These are phyloP conservation scores for Lentinula sp. DNA, from an alignment of 768 basidiomycete genomes.

Conservation along the genomic window DNA sequence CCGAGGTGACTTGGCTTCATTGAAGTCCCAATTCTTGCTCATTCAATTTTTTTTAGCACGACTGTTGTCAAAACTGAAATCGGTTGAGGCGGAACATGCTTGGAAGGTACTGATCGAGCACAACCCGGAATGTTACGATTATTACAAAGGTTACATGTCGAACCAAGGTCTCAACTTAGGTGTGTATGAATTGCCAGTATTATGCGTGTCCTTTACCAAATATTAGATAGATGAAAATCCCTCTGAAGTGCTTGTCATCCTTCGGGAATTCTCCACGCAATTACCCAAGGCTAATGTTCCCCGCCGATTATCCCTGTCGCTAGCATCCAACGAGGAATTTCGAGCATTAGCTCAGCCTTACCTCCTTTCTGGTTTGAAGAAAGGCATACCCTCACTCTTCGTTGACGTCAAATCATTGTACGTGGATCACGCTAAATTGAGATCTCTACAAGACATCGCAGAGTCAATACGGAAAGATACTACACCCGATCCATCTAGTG, in stretches of 20 bases:
- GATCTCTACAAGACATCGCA: slow-evolving; percentile 62
- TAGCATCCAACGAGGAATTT: slow-evolving; percentile 69
- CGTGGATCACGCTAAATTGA: slow-evolving; percentile 53
- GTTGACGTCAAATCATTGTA: slow-evolving; percentile 89
- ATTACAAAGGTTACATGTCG: slow-evolving; percentile 70
- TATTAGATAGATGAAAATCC: slow-evolving; percentile 36
- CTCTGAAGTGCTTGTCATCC: slow-evolving; percentile 44
- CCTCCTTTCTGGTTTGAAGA: slow-evolving; percentile 60
- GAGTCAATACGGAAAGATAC: slow-evolving; percentile 40
- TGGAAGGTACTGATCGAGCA: slow-evolving; percentile 80
- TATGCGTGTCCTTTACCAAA: not conserved
- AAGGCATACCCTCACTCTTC: slow-evolving; percentile 91
- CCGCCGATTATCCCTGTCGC: slow-evolving; percentile 62
- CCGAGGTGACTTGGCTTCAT: slow-evolving; percentile 41
- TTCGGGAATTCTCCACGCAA: slow-evolving; percentile 55
- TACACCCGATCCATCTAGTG: slow-evolving; percentile 16
- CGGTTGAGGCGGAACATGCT: slow-evolving; percentile 69
- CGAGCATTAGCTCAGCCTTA: slow-evolving; percentile 58
- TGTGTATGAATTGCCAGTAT: slow-evolving; percentile 21
- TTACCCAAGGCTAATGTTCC: slow-evolving; percentile 69
- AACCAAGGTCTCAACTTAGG: slow-evolving; percentile 64
- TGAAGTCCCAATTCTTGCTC: slow-evolving; percentile 5
- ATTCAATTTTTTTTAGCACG: slow-evolving; percentile 47
- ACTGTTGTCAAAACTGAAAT: slow-evolving; percentile 60
- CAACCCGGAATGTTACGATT: slow-evolving; percentile 78